A percentile compares a stretch with the other conserved stretches of the same genome.
Evolutionary conservation across 2,329 filamentous ascomycete species (phyloP).

Genomic region (Cladosporium colombiae): DNA sequence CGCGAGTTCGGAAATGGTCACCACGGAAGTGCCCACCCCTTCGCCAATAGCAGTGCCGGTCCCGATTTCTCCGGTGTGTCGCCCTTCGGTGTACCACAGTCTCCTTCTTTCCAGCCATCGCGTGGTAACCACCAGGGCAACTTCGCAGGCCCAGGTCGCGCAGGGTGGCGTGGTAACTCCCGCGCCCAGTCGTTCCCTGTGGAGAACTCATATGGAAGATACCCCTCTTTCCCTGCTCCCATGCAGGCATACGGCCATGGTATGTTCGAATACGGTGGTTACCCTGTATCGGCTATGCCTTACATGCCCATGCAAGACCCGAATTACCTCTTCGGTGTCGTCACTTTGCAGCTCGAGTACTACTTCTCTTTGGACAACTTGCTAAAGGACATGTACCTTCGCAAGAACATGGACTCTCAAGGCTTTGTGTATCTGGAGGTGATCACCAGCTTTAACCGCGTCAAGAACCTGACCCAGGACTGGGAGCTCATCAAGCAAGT

Average conservation of each 20-base stretch:
- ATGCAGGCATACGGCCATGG: slow-evolving; percentile 54
- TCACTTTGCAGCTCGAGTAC: slow-evolving; percentile 71
- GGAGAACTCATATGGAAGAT: slow-evolving; percentile 51
- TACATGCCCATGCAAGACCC: slow-evolving; percentile 61
- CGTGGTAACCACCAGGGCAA: slow-evolving; percentile 33
- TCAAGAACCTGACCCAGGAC: slow-evolving; percentile 71
- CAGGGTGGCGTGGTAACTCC: slow-evolving; percentile 53
- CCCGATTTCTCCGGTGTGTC: slow-evolving; percentile 29
- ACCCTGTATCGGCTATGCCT: slow-evolving; percentile 49
- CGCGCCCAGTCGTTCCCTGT: slow-evolving; percentile 65
- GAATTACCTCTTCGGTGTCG: slow-evolving; percentile 58
- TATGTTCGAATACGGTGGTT: slow-evolving; percentile 49
- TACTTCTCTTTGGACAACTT: slow-evolving; percentile 97
- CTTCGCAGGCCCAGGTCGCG: slow-evolving; percentile 37
- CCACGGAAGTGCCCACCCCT: slow-evolving; percentile 24
- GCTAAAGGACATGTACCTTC: slow-evolving; percentile 86
- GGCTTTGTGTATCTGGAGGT: slow-evolving; percentile 82
- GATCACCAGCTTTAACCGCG: slow-evolving; percentile 83
- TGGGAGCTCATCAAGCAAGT: slow-evolving; percentile 72
- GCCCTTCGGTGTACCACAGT: slow-evolving; percentile 30
- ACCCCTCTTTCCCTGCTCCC: slow-evolving; percentile 40
- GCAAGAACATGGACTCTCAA: slow-evolving; percentile 90
- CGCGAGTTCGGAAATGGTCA: slow-evolving; percentile 37
- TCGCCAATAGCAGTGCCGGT: slow-evolving; percentile 24
- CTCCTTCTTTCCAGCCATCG: slow-evolving; percentile 31